Percentiles rank a stretch among this genome's conserved stretches.
Evolutionary conservation across 306 rosid genomes (phyloP).

Genomic region (Prinsepia uniflora): DNA sequence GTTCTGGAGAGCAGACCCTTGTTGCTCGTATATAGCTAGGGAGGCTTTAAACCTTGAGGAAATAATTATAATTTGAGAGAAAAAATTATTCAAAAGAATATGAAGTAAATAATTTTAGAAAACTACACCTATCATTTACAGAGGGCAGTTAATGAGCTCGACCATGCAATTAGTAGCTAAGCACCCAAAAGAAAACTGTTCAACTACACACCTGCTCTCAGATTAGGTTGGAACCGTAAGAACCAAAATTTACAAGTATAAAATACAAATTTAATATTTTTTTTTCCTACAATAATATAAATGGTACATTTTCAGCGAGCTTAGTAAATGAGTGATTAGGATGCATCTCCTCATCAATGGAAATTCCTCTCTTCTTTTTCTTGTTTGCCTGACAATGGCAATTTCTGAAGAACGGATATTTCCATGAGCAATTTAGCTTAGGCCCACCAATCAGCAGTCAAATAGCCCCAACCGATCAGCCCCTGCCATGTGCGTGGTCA

Average conservation of each 20-base stretch:
- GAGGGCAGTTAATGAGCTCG: background rate
- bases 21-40: too few species aligned
- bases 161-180: conserved; percentile 5
- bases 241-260: conserved; percentile 52
- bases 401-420: conserved; percentile 8
- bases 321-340: conserved; percentile 17
- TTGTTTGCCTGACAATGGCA: background rate
- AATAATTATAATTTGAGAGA: background rate
- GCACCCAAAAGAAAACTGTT: background rate
- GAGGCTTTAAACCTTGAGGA: background rate
- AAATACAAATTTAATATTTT: background rate
- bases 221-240: background rate
- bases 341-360: conserved; percentile 8
- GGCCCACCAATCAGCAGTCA: conserved; percentile 23
- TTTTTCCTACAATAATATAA: too few species aligned
- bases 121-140: conserved; percentile 2
- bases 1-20: too few species aligned
- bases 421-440: conserved; percentile 5
- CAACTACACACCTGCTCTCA: background rate
- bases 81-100: background rate
- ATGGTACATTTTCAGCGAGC: conserved; percentile 36
- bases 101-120: background rate
- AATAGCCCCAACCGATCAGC: conserved; percentile 19
- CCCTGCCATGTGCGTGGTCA: conserved; percentile 1
- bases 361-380: background rate